Evolutionary conservation across 805 yeast species (phyloP), one percentile per base, ranked within the genome.

Genomic region (Pichia californica): DNA sequence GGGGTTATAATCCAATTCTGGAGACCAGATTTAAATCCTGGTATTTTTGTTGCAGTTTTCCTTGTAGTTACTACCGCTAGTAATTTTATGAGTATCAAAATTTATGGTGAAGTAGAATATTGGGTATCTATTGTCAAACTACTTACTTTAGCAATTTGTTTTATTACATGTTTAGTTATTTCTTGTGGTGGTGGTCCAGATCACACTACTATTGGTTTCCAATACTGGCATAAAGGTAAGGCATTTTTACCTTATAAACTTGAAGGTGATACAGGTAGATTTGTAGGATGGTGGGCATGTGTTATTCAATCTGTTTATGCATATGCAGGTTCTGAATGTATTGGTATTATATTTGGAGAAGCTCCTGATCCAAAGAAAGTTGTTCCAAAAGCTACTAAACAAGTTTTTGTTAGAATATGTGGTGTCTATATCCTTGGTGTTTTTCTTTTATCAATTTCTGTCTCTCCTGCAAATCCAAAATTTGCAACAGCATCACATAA

Each of bases 321-420:
- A 60, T 72, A 14, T 52, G 71, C 73, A 2, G 77, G 77, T 5
- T 77, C 77, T 0, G 78, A 73, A 53, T 70, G 71, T 45, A 65
- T 73, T 40, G 61, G 73, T 2, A 59, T 67, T 58, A 69, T 69
- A 13, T 76, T 76, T 21, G 68, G 75, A 40, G 78, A 73, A 52
- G 64, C 69, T 14, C 56, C 64, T 35, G 71, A 73, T 50, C 77
- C 77, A 27, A 59, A 76, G 44, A 70, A 68, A 40, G 63, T 69
- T 9, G 58, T 73, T 43, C 76, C 76, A 10, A 61, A 67, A 8
- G 77, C 77, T 78, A 19, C 38, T 2, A 76, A 74, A 54, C 79
- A 75, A 48, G 77, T 76, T 26, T 65, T 74, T 44, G 74, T 76
- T 67, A 69, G 81, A 61, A 68, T 77, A 42, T 49, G 74, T 26